Conservation (phyloP, 805 yeast genomes). For the Vanderwaltozyma verrucispora region DNA sequence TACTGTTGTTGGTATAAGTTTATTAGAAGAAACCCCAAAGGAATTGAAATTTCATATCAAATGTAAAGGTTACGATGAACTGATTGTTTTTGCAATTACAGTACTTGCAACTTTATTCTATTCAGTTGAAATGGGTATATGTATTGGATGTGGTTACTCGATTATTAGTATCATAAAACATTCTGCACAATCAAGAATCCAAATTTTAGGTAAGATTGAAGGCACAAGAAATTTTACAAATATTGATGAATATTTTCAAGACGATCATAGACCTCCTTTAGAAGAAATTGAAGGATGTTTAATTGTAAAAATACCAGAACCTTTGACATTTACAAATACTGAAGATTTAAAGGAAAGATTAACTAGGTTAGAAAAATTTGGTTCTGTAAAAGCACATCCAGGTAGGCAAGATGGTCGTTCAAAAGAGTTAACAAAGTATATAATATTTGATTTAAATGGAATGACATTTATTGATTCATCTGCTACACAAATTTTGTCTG, state of each 20-base stretch:
- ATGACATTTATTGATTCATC: slow-evolving; percentile 74
- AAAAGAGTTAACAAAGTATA: slow-evolving; percentile 38
- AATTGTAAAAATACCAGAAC: slow-evolving; percentile 77
- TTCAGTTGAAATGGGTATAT: slow-evolving; percentile 84
- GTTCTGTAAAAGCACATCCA: slow-evolving; percentile 68
- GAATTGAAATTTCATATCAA: slow-evolving; percentile 65
- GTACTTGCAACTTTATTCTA: slow-evolving; percentile 51
- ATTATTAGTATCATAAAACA: slow-evolving; percentile 69
- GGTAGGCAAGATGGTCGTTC: slow-evolving; percentile 47
- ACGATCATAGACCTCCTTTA: slow-evolving; percentile 14
- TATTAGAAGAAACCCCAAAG: slow-evolving; percentile 75
- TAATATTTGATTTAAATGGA: slow-evolving; percentile 72
- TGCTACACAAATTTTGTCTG: slow-evolving; percentile 62
- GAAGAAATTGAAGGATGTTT: slow-evolving; percentile 60
- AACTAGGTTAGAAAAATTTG: slow-evolving; percentile 62
- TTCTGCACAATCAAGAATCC: slow-evolving; percentile 74
- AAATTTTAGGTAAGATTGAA: slow-evolving; percentile 62
- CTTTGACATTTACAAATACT: slow-evolving; percentile 78
- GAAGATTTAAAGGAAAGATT: slow-evolving; percentile 63
- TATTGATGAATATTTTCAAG: slow-evolving; percentile 51
- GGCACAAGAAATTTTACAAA: slow-evolving; percentile 55
- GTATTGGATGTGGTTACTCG: slow-evolving; percentile 76
- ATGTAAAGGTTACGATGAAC: slow-evolving; percentile 68
- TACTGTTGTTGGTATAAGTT: slow-evolving; percentile 62
- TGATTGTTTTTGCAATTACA: slow-evolving; percentile 58